A percentile compares a stretch with the other conserved stretches of the same genome.
Evolutionary conservation across 2,329 filamentous ascomycete species (phyloP).

Genomic region (Shiraia bambusicola): DNA sequence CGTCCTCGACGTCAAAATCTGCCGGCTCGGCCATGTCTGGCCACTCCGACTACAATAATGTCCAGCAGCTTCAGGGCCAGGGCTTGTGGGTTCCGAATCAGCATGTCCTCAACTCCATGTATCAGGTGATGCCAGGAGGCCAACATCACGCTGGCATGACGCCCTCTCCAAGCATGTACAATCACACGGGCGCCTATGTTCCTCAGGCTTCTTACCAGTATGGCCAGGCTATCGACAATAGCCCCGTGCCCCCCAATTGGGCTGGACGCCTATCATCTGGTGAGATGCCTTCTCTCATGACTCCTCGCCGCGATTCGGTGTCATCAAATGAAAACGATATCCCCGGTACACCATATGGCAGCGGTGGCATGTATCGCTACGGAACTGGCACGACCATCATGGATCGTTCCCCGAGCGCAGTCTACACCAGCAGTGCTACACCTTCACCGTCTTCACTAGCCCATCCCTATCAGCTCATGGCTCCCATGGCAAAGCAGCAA

Average conservation of each 20-base stretch:
- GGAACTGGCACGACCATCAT: conserved; percentile 50
- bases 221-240: conserved; percentile 48
- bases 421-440: conserved; percentile 52
- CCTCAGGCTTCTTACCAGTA: conserved; percentile 49
- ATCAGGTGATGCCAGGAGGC: conserved; percentile 36
- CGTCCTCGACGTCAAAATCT: conserved; percentile 36
- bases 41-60: conserved; percentile 37
- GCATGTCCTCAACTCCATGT: conserved; percentile 37
- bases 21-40: conserved; percentile 34
- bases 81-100: conserved; percentile 43
- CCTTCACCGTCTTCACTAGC: conserved; percentile 53
- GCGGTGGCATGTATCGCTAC: conserved; percentile 48
- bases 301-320: conserved; percentile 54
- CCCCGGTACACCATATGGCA: conserved; percentile 51
- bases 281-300: conserved; percentile 54
- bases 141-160: conserved; percentile 36
- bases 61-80: conserved; percentile 40
- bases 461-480: conserved; percentile 47
- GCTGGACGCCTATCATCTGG: conserved; percentile 48
- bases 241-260: conserved; percentile 51
- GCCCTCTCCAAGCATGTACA: conserved; percentile 49
- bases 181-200: conserved; percentile 47
- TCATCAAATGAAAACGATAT: conserved; percentile 57
- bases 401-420: conserved; percentile 52
- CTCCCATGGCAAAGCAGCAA: conserved; percentile 42